Conservation (phyloP, 352 stramenopile genomes). For the Elongisporangium anandrum region DNA sequence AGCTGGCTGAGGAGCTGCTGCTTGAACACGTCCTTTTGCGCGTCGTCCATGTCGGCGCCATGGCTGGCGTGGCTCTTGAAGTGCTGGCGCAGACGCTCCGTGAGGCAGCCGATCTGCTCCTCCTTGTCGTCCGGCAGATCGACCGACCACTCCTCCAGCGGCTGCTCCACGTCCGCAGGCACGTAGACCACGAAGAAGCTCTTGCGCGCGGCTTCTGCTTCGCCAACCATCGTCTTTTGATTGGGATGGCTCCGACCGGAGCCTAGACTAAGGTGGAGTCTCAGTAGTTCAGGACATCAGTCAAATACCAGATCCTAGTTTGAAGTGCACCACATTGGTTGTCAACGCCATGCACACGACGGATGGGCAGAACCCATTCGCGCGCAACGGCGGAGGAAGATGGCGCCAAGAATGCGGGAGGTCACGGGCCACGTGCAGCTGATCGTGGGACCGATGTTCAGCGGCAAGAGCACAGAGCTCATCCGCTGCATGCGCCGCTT, state of each 20-base stretch:
- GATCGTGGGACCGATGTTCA: slow-evolving; percentile 87
- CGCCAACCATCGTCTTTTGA: slow-evolving; percentile 41
- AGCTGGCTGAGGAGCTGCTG: slow-evolving; percentile 72
- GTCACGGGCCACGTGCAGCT: slow-evolving; percentile 67
- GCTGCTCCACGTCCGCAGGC: slow-evolving; percentile 39
- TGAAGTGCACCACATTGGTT: neutral
- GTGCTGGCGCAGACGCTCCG: slow-evolving; percentile 71
- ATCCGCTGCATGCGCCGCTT: slow-evolving; percentile 79
- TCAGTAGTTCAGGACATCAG: neutral
- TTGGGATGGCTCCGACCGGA: neutral
- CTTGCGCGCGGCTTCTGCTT: slow-evolving; percentile 34
- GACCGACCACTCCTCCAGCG: slow-evolving; percentile 75
- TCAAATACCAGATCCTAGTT: neutral
- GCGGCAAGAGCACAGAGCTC: slow-evolving; percentile 85
- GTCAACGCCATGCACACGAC: neutral
- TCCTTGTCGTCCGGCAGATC: slow-evolving; percentile 70
- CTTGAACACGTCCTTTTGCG: slow-evolving; percentile 80
- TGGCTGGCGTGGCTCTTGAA: slow-evolving; percentile 46
- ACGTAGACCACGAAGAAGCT: slow-evolving; percentile 78
- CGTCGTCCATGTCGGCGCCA: slow-evolving; percentile 21
- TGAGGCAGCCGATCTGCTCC: slow-evolving; percentile 74
- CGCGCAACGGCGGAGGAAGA: neutral
- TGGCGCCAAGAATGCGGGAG: neutral
- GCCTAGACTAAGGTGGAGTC: neutral
- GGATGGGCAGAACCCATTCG: neutral